Conservation (phyloP, 2,329 filamentous ascomycete species). For the Colletotrichum sp. region DNA sequence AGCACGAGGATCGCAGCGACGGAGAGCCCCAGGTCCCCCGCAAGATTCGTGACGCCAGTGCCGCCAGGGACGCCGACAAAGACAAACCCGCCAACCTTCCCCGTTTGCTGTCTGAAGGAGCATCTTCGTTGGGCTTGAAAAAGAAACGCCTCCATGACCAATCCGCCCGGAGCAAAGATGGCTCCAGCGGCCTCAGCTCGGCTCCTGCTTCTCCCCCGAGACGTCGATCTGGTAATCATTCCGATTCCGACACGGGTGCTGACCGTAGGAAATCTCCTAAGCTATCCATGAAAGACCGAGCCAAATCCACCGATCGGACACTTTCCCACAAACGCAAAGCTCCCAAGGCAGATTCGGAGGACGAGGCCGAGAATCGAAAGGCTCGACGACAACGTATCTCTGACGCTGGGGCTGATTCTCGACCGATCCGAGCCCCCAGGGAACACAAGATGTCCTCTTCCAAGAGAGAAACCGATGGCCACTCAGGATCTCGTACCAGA, state of each 20-base stretch:
- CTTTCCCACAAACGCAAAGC: constrained; percentile 58
- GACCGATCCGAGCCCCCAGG: constrained; percentile 1
- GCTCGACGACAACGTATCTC: constrained; percentile 57
- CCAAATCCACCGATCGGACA: constrained; percentile 51
- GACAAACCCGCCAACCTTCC: constrained; percentile 34
- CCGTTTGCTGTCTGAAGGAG: constrained; percentile 27
- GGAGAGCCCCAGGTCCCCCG: constrained; percentile 49
- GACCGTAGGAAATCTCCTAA: constrained; percentile 47
- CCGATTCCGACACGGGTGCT: constrained; percentile 62
- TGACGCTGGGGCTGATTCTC: constrained; percentile 30
- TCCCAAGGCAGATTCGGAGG: constrained; percentile 59
- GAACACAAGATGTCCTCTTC: constrained; percentile 36
- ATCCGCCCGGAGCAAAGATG: constrained; percentile 49
- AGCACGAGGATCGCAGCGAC: constrained; percentile 68
- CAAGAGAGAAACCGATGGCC: constrained; percentile 36
- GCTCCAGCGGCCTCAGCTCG: constrained; percentile 62
- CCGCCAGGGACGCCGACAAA: constrained; percentile 39
- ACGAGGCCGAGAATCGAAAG: constrained; percentile 60
- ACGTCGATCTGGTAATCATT: constrained; percentile 40
- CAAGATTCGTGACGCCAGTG: constrained; percentile 35
- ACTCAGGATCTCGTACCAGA: constrained; percentile 29
- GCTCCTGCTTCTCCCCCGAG: constrained; percentile 59
- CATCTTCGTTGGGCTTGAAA: constrained; percentile 35
- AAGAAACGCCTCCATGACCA: constrained; percentile 53
- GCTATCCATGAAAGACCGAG: constrained; percentile 49